A percentile compares a stretch with the other conserved stretches of the same genome.
Evolutionary conservation across 1,139 yeast genomes (phyloP).

Genomic region (Kodamaea alishanica): DNA sequence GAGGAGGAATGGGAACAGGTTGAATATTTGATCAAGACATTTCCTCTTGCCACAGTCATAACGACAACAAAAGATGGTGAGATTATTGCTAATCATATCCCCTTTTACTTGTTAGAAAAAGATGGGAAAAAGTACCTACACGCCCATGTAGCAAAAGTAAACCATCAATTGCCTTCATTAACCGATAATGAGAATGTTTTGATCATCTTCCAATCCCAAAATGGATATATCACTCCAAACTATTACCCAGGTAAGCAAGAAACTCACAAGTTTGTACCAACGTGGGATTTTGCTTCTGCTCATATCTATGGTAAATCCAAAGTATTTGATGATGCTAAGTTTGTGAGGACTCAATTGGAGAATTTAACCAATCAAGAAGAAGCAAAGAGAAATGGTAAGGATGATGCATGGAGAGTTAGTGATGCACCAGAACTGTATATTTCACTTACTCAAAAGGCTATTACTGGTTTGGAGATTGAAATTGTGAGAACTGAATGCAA

Average conservation of each 20-base stretch:
- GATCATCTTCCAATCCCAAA: conserved; percentile 52
- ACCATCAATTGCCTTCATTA: conserved; percentile 51
- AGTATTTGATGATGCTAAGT: conserved; percentile 45
- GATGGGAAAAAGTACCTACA: conserved; percentile 41
- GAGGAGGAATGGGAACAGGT: conserved; percentile 39
- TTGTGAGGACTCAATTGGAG: conserved; percentile 46
- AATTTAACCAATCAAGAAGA: conserved; percentile 50
- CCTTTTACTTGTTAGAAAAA: conserved; percentile 44
- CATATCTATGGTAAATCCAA: conserved; percentile 56
- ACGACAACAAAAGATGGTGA: conserved; percentile 37
- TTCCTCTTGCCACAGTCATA: conserved; percentile 53
- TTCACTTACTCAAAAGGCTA: conserved; percentile 47
- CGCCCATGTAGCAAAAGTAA: conserved; percentile 56
- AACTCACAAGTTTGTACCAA: conserved; percentile 65
- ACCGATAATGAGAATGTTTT: conserved; percentile 39
- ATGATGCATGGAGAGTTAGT: conserved; percentile 49
- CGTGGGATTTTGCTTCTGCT: conserved; percentile 67
- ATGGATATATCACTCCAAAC: conserved; percentile 57
- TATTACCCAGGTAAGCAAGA: conserved; percentile 58
- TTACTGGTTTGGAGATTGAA: conserved; percentile 57
- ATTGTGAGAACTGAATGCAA: conserved; percentile 51
- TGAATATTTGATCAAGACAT: conserved; percentile 39
- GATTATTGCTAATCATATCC: conserved; percentile 56
- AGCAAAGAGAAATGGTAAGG: conserved; percentile 28
- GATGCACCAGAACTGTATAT: conserved; percentile 58